Base-by-base conservation (phyloP, 306 rosid species). In the Rosa rugosa region DNA sequence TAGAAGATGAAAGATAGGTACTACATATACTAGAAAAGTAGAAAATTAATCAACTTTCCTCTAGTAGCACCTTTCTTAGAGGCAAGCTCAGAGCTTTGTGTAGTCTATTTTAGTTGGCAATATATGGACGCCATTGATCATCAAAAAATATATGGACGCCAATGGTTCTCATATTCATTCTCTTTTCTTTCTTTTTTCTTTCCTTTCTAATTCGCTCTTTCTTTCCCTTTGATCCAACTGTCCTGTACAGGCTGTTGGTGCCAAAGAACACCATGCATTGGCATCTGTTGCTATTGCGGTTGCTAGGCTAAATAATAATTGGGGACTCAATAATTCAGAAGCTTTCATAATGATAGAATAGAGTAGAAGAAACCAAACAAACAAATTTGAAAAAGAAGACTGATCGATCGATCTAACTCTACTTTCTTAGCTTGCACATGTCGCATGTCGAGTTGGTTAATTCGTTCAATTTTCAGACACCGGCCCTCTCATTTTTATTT, bases 261-360 rank as follows among this genome's bases (percentile, higher is more conserved):
- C 69, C 10, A 63, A 27, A 63, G 11, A 63, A 31, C 42, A 63
- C 23, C 70, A 34, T 31, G 44, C 69, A 64, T 36, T 12, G 22
- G 45, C 45, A 65, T 34, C 70, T 36, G 70, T 65, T 65, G 69
- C 22, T 34, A 7, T 64, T 64, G 69, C 69, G 69, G 69, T 63
- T 12, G n/a, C 8, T 34, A 64, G 12, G 69, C 44, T 11, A 40
- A 64, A 63, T 14, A 27, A 63, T 63, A 13, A 63, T 63, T 63
- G n/a, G 44, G 6, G 69, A 63, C 41, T 64, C 69, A 34, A 34
- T 64, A 14, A 64, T 65, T 65, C 45, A 65, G 1, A 64, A 64
- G n/a, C 44, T 64, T 34, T 64, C 45, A 64, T 65, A 36, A 16
- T 65, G 36, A 8, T 65, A 65, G 22, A 65, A 65, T 7, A 65